Base-by-base conservation (phyloP, 371 early-diverging fungal species). In the Circinella umbellata region DNA sequence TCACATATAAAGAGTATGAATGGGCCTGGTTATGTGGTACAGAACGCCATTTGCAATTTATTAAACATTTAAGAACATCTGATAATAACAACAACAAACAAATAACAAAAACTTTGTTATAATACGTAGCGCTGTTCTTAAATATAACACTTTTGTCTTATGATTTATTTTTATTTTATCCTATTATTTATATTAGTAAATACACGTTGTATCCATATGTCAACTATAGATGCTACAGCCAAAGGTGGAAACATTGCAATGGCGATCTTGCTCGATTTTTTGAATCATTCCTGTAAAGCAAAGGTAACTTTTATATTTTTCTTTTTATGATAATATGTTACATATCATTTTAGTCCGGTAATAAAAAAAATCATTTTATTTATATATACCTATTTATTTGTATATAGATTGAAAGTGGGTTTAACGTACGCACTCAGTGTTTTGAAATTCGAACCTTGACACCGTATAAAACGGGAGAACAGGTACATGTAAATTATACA, bases 1-100 rank as follows among this genome's bases (percentile, higher is more conserved):
- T 86, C n/a, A 64, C 68, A 1, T 81, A 76, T 55, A 75, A 79
- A 14, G 86, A 85, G 42, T 89, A 83, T 61, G 83, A 86, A 70
- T 85, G 86, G 85, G 89, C 87, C 4, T 89, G 89, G 89, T 78
- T 89, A 9, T 87, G 87, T 77, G 88, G 88, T 88, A 75, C 7
- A 15, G 18, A 10, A 69, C 46, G n/a, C n/a, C n/a, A 60, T 15
- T 18, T 11, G 9, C 13, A 18, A 27, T 7, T 54, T n/a, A 13
- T 7, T 7, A 27, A 27, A 27, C 27, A 2, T 27, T 27, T 27
- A 27, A 0, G 27, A 27, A 27, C 2, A 27, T 27, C 27, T 27
- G 27, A 27, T 27, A 51, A 51, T n/a, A n/a, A 51, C 51, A 17
- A n/a, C 36, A 20, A n/a, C 42, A 46, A 61, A 51, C 55, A 61